Base-by-base conservation (phyloP, 768 basidiomycete genomes). In the Tricholoma hemisulphureum region DNA sequence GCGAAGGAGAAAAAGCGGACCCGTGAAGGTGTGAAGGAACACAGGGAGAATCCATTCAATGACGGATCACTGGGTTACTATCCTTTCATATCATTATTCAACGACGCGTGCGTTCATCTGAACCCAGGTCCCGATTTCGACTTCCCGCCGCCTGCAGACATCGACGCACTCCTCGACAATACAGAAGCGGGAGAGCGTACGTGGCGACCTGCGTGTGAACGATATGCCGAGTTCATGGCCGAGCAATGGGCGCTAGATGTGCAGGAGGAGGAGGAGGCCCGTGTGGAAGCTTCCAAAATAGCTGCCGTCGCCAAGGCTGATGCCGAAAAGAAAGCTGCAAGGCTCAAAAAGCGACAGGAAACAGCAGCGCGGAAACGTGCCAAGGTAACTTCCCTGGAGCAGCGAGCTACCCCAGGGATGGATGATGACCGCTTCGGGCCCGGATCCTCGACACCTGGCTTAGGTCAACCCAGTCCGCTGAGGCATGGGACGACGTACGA, bases 41-140 rank as follows among this genome's bases (percentile, higher is more conserved):
- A 89, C 67, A 81, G 81, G 58, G 89, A 92, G 73, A 95, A 95
- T 60, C 83, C 83, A 2, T 91, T 93, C 65, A 95, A 99, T 69
- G 97, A 99, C 69, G 97, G 96, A 18, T 87, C 89, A 18, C 75
- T 97, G 6, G 97, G 97, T 1, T 99, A 99, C 73, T 98, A 94
- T 69, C 94, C 96, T 0, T 88, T 98, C 75, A 84, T 97, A 61
- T 96, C 93, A 4, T 78, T 96, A 34, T 99, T 93, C 77, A 95
- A 95, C 65, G 88, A 89, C 58, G 96, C 93, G 0, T 83, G 85
- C 58, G 89, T 95, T 11, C 80, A 71, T 48, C 79, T 96, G 57
- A 98, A 99, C 67, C 85, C 95, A 16, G 97, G 97, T 0, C 97
- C 97, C 0, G 70, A 87, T 59, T 98, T 95, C 65, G 82, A 83